Percentiles rank a stretch among this genome's conserved stretches.
Evolutionary conservation across 768 basidiomycete species (phyloP).

Genomic region (Leccinum rimulosum): DNA sequence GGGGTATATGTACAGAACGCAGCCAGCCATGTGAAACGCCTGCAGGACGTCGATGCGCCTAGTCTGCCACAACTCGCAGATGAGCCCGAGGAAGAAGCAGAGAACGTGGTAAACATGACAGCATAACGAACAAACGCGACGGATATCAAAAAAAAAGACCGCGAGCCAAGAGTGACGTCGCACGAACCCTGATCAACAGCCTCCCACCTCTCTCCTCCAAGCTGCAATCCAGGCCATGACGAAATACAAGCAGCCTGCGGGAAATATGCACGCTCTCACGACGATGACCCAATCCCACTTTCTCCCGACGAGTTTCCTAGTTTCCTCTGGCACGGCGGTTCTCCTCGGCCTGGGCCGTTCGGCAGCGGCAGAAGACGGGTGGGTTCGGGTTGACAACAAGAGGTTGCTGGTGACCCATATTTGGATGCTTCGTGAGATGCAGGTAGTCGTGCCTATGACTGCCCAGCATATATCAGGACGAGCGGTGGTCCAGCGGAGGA

Average conservation of each 20-base stretch:
- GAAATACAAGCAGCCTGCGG: slow-evolving; percentile 72
- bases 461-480: slow-evolving; percentile 90
- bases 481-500: slow-evolving; percentile 43
- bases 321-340: slow-evolving; percentile 14
- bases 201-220: slow-evolving; percentile 38
- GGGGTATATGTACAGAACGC: not conserved
- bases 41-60: not conserved
- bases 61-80: not conserved
- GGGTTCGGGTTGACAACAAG: slow-evolving; percentile 17
- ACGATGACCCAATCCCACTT: slow-evolving; percentile 84
- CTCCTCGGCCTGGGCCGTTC: slow-evolving; percentile 25
- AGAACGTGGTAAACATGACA: not conserved
- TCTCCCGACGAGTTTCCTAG: slow-evolving; percentile 42
- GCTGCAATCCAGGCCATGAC: slow-evolving; percentile 72
- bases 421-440: slow-evolving; percentile 77
- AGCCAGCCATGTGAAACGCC: not conserved
- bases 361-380: slow-evolving; percentile 4
- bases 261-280: slow-evolving; percentile 63
- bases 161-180: not conserved
- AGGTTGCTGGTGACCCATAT: slow-evolving; percentile 97
- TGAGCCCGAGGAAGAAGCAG: not conserved
- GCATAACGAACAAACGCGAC: not conserved
- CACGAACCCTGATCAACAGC: slow-evolving; percentile 17
- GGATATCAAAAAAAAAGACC: not conserved
- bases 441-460: slow-evolving; percentile 85